Conservation (phyloP, 768 basidiomycete genomes). For the Leccinum barrowsii region DNA sequence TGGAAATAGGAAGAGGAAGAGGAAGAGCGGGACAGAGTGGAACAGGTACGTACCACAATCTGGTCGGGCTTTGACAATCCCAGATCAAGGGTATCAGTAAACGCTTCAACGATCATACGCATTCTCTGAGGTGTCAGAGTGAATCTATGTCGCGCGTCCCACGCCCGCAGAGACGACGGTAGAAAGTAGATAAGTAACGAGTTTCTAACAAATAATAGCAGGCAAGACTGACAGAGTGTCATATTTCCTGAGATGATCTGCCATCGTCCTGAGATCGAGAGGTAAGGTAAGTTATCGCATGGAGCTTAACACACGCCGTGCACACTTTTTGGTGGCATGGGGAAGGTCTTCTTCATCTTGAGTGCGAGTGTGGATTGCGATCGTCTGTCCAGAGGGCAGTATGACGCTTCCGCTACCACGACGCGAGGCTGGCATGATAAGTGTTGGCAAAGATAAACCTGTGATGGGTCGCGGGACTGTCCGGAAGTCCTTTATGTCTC, state of each 20-base stretch:
- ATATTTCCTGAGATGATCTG: constrained; percentile 88
- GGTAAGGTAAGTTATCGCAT: constrained; percentile 2
- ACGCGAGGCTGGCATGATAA: constrained; percentile 61
- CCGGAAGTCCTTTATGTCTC: not conserved
- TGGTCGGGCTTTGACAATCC: constrained; percentile 82
- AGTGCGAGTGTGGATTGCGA: constrained; percentile 85
- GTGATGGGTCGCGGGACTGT: not conserved
- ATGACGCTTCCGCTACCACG: constrained; percentile 75
- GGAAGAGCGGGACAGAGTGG: not conserved
- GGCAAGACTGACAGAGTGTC: constrained; percentile 67
- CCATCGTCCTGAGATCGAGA: constrained; percentile 67
- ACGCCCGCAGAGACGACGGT: not conserved
- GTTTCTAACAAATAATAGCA: not conserved
- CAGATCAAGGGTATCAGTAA: constrained; percentile 86
- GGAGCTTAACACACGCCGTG: not conserved
- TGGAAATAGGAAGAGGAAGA: constrained; percentile 4
- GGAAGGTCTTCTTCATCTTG: constrained; percentile 86
- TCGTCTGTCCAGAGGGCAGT: constrained; percentile 70
- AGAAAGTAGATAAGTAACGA: constrained; percentile 1
- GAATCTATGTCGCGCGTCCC: constrained; percentile 48
- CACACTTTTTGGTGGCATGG: constrained; percentile 89
- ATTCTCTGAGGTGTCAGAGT: constrained; percentile 86
- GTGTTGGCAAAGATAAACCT: not conserved
- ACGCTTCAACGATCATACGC: constrained; percentile 96
- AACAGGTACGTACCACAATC: constrained; percentile 70